Evolutionary conservation across 768 basidiomycete genomes (phyloP), one percentile per base, ranked within the genome.

Genomic region (Termitomyces sp.): DNA sequence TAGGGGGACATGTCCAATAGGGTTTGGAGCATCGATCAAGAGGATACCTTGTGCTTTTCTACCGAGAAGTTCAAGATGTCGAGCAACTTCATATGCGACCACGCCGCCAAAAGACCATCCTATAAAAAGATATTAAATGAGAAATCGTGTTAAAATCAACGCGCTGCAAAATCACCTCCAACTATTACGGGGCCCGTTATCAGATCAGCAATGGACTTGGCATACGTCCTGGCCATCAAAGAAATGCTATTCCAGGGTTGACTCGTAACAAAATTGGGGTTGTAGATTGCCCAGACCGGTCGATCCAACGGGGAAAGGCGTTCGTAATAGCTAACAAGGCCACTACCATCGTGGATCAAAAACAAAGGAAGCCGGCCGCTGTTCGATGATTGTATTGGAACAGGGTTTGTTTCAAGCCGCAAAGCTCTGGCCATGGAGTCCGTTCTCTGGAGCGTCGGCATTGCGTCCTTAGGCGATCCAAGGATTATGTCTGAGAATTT

Each of bases 51-150:
- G 72, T 23, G 87, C 82, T 1, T 62, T 52, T 9, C 79, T 63
- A 3, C 79, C 82, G 5, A 66, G 72, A 20, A 63, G 69, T n/a
- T 73, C 60, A 18, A 90, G 77, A 30, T 81, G 79, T 0, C 76
- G 77, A 18, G 84, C 82, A 2, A 82, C 71, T 64, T 89, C 89
- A 64, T 83, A 89, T 0, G 89, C 87, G 0, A 83, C 81, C 4
- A 89, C 83, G 2, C 88, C 89, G 13, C 89, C 89, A 62, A 91
- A 88, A 2, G 89, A 91, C 88, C 88, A 91, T 0, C 89, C 89
- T 90, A 56, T 44, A 38, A 35, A 58, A 6, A 60, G 44, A 32
- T 4, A 23, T 60, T 33, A 43, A 50, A 16, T 41, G 40, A 41
- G 40, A 18, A 10, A 23, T 13, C 58, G 23, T n/a, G 12, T 50